Evolutionary conservation across 345 rosid species (phyloP).

Genomic region (Linum tenue): DNA sequence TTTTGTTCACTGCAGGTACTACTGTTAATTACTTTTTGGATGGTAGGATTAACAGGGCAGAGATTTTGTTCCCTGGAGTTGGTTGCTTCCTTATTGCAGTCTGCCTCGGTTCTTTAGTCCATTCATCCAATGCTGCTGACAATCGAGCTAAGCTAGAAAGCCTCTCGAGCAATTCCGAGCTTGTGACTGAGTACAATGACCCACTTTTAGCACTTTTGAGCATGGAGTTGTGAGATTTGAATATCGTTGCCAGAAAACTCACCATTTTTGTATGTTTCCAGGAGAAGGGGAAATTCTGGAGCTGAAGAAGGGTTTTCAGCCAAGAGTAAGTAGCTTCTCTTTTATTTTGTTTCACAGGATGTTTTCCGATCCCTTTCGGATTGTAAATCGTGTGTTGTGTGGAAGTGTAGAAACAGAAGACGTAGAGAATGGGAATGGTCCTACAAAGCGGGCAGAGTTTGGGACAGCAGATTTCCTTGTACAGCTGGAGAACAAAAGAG

Average conservation of each 20-base stretch:
- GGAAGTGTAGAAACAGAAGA: background rate
- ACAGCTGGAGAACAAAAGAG: conserved; percentile 5
- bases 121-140: conserved; percentile 67
- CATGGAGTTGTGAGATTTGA: no score
- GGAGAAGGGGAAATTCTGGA: conserved; percentile 19
- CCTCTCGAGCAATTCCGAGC: conserved; percentile 20
- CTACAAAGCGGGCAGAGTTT: background rate
- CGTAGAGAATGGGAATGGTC: background rate
- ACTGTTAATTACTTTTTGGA: conserved; percentile 82
- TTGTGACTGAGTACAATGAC: conserved; percentile 20
- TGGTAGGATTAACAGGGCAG: conserved; percentile 62
- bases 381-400: background rate
- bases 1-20: conserved; percentile 42
- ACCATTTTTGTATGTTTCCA: conserved; percentile 7
- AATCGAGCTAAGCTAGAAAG: conserved; percentile 46
- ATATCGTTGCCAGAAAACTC: no score
- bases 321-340: conserved; percentile 19
- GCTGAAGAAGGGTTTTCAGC: conserved; percentile 15
- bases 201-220: no score
- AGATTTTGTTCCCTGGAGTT: conserved; percentile 70
- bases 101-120: conserved; percentile 69
- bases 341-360: background rate
- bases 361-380: background rate
- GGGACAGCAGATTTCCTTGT: conserved; percentile 8
- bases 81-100: conserved; percentile 78